Evolutionary conservation across 108 stramenopile species (phyloP), one percentile per base, ranked within the genome.

Genomic region (Craspedostauros australis): DNA sequence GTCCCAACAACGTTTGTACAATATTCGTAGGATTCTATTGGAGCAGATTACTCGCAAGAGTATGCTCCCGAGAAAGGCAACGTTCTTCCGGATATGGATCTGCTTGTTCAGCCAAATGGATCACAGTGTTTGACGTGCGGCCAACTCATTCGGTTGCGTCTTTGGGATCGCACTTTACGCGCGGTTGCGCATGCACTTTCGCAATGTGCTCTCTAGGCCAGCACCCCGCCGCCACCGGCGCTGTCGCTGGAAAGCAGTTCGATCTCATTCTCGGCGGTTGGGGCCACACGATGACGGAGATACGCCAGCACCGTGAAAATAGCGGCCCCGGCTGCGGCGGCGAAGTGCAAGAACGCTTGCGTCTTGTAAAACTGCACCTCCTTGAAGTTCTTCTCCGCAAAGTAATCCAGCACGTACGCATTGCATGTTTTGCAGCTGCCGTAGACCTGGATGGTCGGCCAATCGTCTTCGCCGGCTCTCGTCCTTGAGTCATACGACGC

Each of bases 321-420:
- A 12, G 63, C 28, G 46, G 64, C 63, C 6, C 46, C 54, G 5
- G 48, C n/a, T 1, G 67, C 53, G 27, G 26, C 46, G 18, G 46
- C 15, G 33, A 63, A 30, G 49, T 69, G 69, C 15, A 54, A 39
- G 16, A 55, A 21, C 4, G 62, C 74, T 37, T 52, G 46, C 19
- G 37, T 37, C 33, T 60, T 53, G 59, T 65, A 64, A 23, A 47
- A 32, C 37, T 68, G 40, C 20, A 68, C 44, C 19, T 39, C 28
- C 57, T 65, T 54, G 44, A 75, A 75, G 19, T 72, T 56, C 53
- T 75, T 64, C 29, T 67, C 60, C 8, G 63, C 55, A 54, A 64
- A 75, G 41, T 69, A 69, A 34, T 75, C 74, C 39, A 75, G 20
- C 5, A 75, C 27, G 41, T 68, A 75, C 2, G 74, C 74, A 24